A percentile compares a stretch with the other conserved stretches of the same genome.
Evolutionary conservation across 2,329 filamentous ascomycete genomes (phyloP).

Genomic region (Cordyceps fumosorosea): DNA sequence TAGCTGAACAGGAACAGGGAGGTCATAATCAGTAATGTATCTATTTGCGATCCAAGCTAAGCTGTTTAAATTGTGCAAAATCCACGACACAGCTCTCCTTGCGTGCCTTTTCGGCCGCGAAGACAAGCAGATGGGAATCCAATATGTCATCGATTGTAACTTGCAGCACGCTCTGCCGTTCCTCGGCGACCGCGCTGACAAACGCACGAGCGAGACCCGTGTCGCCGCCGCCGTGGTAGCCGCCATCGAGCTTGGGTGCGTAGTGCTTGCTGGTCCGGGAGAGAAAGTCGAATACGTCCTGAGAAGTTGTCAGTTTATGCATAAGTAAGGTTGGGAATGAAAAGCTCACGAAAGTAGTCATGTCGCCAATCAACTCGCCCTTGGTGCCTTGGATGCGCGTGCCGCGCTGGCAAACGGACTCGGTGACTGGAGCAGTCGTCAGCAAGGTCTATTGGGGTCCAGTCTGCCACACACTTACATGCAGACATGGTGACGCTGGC

Average conservation of each 20-base stretch:
- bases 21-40: too few species aligned
- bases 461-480: conserved; percentile 3
- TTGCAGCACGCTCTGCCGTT: conserved; percentile 10
- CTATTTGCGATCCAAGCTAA: not conserved
- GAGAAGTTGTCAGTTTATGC: not conserved
- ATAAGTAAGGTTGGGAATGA: fast-evolving
- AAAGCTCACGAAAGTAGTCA: conserved; percentile 15
- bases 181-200: conserved; percentile 12
- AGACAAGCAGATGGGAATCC: conserved; percentile 15
- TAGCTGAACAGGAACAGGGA: too few species aligned
- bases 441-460: not conserved
- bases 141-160: conserved; percentile 15
- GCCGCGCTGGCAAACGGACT: conserved; percentile 15
- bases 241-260: conserved; percentile 14
- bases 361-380: conserved; percentile 16
- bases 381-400: conserved; percentile 17
- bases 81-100: conserved; percentile 15
- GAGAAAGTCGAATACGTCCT: conserved; percentile 16
- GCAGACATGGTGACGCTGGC: conserved; percentile 17
- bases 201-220: conserved; percentile 15
- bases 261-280: conserved; percentile 12
- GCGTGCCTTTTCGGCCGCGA: conserved; percentile 15
- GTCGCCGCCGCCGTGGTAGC: conserved; percentile 16
- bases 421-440: conserved; percentile 10
- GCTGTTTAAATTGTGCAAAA: conserved; percentile 14